Evolutionary conservation across 345 rosid genomes (phyloP).

Genomic region (Reutealis trisperma): DNA sequence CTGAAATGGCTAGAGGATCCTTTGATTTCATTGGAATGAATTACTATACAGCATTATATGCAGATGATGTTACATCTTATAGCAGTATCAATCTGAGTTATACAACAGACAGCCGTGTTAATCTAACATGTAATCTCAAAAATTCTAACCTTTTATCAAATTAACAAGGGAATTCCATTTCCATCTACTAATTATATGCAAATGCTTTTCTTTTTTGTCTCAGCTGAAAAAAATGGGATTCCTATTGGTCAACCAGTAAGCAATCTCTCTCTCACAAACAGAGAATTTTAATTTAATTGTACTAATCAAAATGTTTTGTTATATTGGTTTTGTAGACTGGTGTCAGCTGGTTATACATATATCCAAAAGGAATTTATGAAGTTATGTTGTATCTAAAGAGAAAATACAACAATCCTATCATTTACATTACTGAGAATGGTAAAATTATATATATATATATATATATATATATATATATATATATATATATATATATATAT

Average conservation of each 20-base stretch:
- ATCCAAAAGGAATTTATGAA: slow-evolving; percentile 54
- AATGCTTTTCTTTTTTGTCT: neutral
- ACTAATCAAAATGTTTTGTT: neutral
- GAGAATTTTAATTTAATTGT: too few species aligned
- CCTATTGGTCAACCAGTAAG: slow-evolving; percentile 16
- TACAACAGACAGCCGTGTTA: slow-evolving; percentile 7
- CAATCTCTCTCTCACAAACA: neutral
- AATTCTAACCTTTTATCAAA: neutral
- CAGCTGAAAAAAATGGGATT: slow-evolving; percentile 25
- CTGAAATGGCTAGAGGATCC: slow-evolving; percentile 11
- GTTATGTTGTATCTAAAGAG: slow-evolving; percentile 44
- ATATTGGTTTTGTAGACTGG: slow-evolving; percentile 39
- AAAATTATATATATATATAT: too few species aligned
- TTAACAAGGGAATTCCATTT: neutral
- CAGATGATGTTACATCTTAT: slow-evolving; percentile 8
- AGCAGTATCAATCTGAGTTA: slow-evolving; percentile 10
- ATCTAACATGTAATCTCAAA: neutral
- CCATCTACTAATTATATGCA: neutral
- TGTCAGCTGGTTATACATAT: slow-evolving; percentile 49
- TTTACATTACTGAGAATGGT: slow-evolving; percentile 69
- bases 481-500: too few species aligned
- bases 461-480: too few species aligned
- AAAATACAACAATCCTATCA: slow-evolving; percentile 47
- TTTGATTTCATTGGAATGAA: slow-evolving; percentile 21
- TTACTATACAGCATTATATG: slow-evolving; percentile 21